Base-by-base conservation (phyloP, 768 basidiomycete genomes). In the Lactarius tabidus region DNA sequence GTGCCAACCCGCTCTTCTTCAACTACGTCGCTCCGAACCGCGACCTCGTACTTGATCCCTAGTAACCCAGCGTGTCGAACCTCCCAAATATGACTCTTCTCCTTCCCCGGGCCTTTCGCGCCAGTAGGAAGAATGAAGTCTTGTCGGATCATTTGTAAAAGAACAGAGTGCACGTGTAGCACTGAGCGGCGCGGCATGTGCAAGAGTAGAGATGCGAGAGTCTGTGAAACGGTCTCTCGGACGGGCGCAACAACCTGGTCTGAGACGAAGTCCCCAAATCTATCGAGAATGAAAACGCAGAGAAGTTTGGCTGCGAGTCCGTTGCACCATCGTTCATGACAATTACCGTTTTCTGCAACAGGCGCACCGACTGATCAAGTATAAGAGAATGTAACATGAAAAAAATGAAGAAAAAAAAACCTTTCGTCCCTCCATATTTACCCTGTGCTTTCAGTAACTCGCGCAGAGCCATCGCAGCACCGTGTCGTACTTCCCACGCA, bases 171-270 rank as follows among this genome's bases (percentile, higher is more conserved):
- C 29, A 98, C 91, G 71, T 89, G 87, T 20, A 84, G 74, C 55
- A 95, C 84, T 10, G 89, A 91, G 45, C 83, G 81, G n/a, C 82
- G 80, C 38, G 93, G 89, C 88, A 98, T 93, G 75, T 93, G 89
- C 26, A 95, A 77, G 48, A 98, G 82, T 23, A 97, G 82, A 12
- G 93, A 88, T 6, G 94, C 96, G 2, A 99, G 79, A 0, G 95
- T 94, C 74, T 98, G 96, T 14, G 93, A 93, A 9, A 94, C 93
- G 0, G 92, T 95, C 75, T 99, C 97, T 63, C 97, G 86, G 9
- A 99, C 96, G 48, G 97, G 97, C 14, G 97, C 97, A 14, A 98
- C 86, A 48, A 98, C 95, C 81, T 95, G 95, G 73, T 99, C 97
- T 0, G 94, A 91, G 39, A 97, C 87, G 73, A 95, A 99, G 76